Conservation (phyloP, 2,329 filamentous ascomycete species). For the Graphium sp. region DNA sequence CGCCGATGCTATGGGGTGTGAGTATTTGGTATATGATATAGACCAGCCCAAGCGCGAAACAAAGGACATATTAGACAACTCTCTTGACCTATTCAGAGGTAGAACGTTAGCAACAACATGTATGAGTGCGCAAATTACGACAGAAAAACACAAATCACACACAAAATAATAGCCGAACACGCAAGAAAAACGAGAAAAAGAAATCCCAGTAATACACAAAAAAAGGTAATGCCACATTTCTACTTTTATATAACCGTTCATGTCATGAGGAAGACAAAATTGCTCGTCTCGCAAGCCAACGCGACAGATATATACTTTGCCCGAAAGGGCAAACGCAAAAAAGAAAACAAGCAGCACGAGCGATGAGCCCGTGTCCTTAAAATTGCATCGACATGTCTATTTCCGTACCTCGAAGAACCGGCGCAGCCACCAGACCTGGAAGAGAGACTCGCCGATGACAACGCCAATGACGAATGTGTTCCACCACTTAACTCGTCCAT, state of each 20-base stretch:
- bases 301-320: too few species aligned
- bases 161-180: background rate
- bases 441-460: conserved; percentile 79
- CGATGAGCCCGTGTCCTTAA: too few species aligned
- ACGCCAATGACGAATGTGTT: conserved; percentile 89
- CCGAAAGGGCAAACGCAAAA: too few species aligned
- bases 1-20: too few species aligned
- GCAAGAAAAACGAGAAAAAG: background rate
- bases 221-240: too few species aligned
- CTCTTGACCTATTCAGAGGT: conserved; percentile 4
- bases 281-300: too few species aligned
- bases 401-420: conserved; percentile 73
- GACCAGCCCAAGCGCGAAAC: too few species aligned
- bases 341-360: too few species aligned
- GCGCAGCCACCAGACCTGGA: conserved; percentile 99
- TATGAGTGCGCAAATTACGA: background rate
- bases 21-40: too few species aligned
- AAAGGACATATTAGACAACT: conserved; percentile 3
- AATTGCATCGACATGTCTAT: too few species aligned
- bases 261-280: too few species aligned
- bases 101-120: conserved; percentile 3
- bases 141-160: background rate
- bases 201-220: conserved; percentile 1
- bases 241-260: too few species aligned
- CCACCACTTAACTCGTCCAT: conserved; percentile 98